Evolutionary conservation across 208 protist genomes (phyloP), one percentile per base, ranked within the genome.

Genomic region (Tetramitus jugosus): DNA sequence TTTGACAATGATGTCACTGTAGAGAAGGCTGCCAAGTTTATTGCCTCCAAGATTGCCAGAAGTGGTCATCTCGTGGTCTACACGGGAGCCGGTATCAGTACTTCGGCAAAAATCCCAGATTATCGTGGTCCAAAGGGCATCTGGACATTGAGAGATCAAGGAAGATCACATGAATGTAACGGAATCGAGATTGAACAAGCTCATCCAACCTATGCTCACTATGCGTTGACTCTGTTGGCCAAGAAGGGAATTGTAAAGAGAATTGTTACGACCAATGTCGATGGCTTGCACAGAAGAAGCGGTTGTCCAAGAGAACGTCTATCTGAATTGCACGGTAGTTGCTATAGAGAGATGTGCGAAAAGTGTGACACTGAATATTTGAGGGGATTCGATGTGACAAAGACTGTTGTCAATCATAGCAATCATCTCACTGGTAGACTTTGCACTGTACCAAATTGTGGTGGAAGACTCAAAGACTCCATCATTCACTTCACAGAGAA

Each of bases 61-160:
- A 4, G 31, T 1, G 78, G 85, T 33, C 76, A 86, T 61, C 31
- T 52, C n/a, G 87, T 90, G 0, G 56, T 91, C 29, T 89, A 85
- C 79, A 90, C 87, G 26, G 86, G 86, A 3, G 87, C 87, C 10
- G 87, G 87, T 6, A 86, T 90, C 42, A 85, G 79, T 0, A 90
- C 87, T 20, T 62, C 75, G 2, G 65, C 84, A 45, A 82, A 84
- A 10, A 80, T 90, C 26, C 85, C 85, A 20, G 87, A 90, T 74
- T 90, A 84, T 79, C 26, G 87, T n/a, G 87, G 87, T 8, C 84
- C 86, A 26, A 68, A 84, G 8, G 56, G 56, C 29, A 26, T 62
- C 8, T 62, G 56, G 56, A 62, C 56, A 33, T 26, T 33, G 4
- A 3, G 56, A 62, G 56, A 62, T 33, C 10, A 23, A 62, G 56